Conservation (phyloP, 2,329 filamentous ascomycete species). For the Epichloe coenophiala region DNA sequence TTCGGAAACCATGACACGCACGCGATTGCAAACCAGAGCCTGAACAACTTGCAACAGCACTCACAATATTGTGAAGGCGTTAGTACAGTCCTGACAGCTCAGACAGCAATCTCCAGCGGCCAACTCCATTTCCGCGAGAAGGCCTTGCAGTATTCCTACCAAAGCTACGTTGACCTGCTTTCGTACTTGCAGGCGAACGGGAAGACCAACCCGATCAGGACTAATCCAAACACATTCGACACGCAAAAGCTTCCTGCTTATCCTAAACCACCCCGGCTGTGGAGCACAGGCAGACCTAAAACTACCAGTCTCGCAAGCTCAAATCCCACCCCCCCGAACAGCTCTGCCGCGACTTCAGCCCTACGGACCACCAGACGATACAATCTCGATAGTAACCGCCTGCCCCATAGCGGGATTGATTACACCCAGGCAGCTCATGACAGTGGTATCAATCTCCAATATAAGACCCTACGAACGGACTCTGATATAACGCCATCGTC, state of each 20-base stretch:
- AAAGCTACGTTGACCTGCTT: constrained; percentile 58
- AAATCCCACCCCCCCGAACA: neutral
- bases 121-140: constrained; percentile 46
- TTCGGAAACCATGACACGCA: neutral
- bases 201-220: constrained; percentile 29
- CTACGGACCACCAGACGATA: neutral
- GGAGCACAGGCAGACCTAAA: constrained; percentile 9
- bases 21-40: neutral
- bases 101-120: neutral
- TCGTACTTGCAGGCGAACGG: constrained; percentile 48
- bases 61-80: neutral
- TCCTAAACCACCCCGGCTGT: constrained; percentile 32
- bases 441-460: neutral
- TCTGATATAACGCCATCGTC: constrained; percentile 2
- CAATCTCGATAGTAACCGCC: constrained; percentile 1
- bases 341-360: neutral
- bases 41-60: neutral
- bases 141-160: constrained; percentile 55
- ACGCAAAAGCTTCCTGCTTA: constrained; percentile 40
- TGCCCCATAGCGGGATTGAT: neutral
- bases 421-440: neutral
- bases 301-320: neutral
- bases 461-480: neutral
- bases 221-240: constrained; percentile 21
- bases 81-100: neutral